Base-by-base conservation (phyloP, 2,329 filamentous ascomycete species). In the Tetracladium maxilliforme region DNA sequence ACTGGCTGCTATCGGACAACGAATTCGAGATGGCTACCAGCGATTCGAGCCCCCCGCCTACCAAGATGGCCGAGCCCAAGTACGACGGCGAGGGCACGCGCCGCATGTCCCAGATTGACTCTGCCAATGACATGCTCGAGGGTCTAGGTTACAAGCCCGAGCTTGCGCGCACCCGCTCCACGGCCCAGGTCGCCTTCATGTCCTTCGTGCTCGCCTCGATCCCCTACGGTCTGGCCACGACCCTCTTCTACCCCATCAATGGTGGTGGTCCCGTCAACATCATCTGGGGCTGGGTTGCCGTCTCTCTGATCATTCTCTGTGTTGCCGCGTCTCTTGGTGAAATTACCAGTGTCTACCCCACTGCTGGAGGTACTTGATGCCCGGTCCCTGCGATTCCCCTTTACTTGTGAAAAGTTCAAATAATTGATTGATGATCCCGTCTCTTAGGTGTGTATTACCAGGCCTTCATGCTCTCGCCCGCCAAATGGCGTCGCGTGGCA, bases 371-470 rank as follows among this genome's bases (percentile, higher is more conserved):
- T n/a, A n/a, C n/a, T n/a, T n/a, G n/a, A n/a, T n/a, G n/a, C n/a
- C n/a, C n/a, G n/a, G n/a, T n/a, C n/a, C n/a, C n/a, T n/a, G n/a
- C n/a, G n/a, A n/a, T n/a, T n/a, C n/a, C n/a, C n/a, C n/a, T n/a
- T n/a, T n/a, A n/a, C n/a, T n/a, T n/a, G n/a, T n/a, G n/a, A n/a
- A n/a, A n/a, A n/a, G n/a, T n/a, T n/a, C n/a, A n/a, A n/a, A n/a
- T n/a, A n/a, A n/a, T n/a, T n/a, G n/a, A n/a, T n/a, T n/a, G n/a
- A n/a, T n/a, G n/a, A n/a, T n/a, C n/a, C n/a, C n/a, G n/a, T n/a
- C n/a, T n/a, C n/a, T n/a, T n/a, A n/a, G n/a, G 76, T 44, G 76
- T 82, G 27, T 83, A 84, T 53, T 82, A 81, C 47, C 76, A 81
- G 52, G 73, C 75, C 6, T 82, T 77, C 43, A 80, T 81, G 69